These are phyloP conservation scores for Leccinum broughii DNA, from an alignment of 768 basidiomycete genomes.

Conservation along the genomic window DNA sequence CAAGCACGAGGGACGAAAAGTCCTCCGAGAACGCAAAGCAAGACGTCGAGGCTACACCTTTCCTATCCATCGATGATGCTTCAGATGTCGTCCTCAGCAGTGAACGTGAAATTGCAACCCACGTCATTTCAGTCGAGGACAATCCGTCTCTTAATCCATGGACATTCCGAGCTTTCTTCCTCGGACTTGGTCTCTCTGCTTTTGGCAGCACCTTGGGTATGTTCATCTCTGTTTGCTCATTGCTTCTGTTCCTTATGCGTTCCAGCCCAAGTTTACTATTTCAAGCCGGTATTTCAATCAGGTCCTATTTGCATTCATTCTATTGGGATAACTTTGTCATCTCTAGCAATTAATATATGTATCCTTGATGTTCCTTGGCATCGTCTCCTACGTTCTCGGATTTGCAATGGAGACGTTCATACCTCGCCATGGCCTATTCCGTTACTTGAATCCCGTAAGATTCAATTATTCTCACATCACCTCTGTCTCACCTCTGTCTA, in stretches of 20 bases:
- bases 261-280: constrained; percentile 59
- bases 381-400: constrained; percentile 53
- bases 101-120: constrained; percentile 48
- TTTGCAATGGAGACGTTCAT: constrained; percentile 46
- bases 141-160: neutral
- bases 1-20: constrained; percentile 6
- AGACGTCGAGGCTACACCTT: constrained; percentile 32
- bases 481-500: constrained; percentile 20
- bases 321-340: neutral
- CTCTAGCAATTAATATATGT: constrained; percentile 51
- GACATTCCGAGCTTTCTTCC: neutral
- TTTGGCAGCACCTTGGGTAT: neutral
- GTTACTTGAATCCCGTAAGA: constrained; percentile 50
- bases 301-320: neutral
- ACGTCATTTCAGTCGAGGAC: constrained; percentile 32
- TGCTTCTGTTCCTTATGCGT: constrained; percentile 1
- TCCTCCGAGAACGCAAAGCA: constrained; percentile 19
- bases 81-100: constrained; percentile 33
- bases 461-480: neutral
- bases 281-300: constrained; percentile 45
- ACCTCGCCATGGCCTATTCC: constrained; percentile 45
- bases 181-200: neutral
- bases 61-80: constrained; percentile 6
- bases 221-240: neutral
- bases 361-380: constrained; percentile 54